phyloP scores from a whole-genome alignment of 768 basidiomycete species.

The Lanmaoa rubissima region DNA sequence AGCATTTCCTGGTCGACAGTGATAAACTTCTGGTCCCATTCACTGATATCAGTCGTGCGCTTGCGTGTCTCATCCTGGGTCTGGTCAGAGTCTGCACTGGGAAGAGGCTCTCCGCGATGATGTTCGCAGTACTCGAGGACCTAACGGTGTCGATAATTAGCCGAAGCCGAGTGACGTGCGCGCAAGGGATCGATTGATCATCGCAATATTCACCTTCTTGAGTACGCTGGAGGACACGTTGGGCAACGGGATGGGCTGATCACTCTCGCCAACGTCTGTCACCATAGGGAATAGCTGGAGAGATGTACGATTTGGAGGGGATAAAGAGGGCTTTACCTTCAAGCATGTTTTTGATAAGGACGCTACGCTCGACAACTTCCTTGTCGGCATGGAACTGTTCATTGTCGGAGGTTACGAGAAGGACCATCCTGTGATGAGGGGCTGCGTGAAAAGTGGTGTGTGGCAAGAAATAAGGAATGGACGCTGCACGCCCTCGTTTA shows the following conservation, averaged over 20 bases:
- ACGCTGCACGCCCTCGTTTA: background rate
- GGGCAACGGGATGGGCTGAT: conserved; percentile 91
- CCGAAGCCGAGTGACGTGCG: background rate
- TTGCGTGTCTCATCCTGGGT: conserved; percentile 93
- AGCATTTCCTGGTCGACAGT: conserved; percentile 99
- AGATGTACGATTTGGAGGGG: background rate
- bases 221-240: conserved; percentile 91
- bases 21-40: conserved; percentile 99
- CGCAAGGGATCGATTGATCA: conserved; percentile 1
- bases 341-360: conserved; percentile 99
- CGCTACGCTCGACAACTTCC: conserved; percentile 92
- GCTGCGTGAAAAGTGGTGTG: conserved; percentile 6
- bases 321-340: conserved; percentile 59
- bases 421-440: conserved; percentile 55
- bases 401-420: conserved; percentile 91
- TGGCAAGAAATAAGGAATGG: background rate
- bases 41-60: conserved; percentile 96
- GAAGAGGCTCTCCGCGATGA: conserved; percentile 96
- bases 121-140: conserved; percentile 99
- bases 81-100: conserved; percentile 75
- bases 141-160: conserved; percentile 39
- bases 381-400: conserved; percentile 93
- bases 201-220: conserved; percentile 66
- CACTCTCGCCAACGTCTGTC: conserved; percentile 89
- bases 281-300: background rate